Evolutionary conservation across 352 stramenopile genomes (phyloP).

Genomic region (Pythium sp.): DNA sequence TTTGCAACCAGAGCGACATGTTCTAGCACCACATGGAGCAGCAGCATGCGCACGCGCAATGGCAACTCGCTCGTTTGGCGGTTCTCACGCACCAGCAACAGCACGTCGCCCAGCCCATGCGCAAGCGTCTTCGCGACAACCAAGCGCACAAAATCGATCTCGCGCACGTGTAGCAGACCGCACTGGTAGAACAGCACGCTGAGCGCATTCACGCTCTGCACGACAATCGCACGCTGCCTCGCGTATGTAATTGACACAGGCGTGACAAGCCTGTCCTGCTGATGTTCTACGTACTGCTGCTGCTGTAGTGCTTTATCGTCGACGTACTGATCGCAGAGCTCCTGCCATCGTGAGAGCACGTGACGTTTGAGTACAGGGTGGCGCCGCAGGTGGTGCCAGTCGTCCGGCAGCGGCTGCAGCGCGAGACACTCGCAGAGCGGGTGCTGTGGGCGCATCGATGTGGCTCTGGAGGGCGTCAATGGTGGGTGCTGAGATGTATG

Average conservation of each 20-base stretch:
- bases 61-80: slow-evolving; percentile 15
- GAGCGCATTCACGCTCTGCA: slow-evolving; percentile 30
- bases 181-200: slow-evolving; percentile 41
- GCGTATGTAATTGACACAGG: slow-evolving; percentile 11
- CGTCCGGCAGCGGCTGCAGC: slow-evolving; percentile 15
- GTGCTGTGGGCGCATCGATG: slow-evolving; percentile 13
- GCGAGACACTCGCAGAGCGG: slow-evolving; percentile 41
- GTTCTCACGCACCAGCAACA: background rate
- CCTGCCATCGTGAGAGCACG: slow-evolving; percentile 31
- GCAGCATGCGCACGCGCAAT: slow-evolving; percentile 21
- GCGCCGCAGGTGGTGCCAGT: slow-evolving; percentile 29
- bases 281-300: background rate
- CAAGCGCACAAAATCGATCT: slow-evolving; percentile 18
- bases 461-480: background rate
- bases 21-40: slow-evolving; percentile 15
- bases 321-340: slow-evolving; percentile 21
- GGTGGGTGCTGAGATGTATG: background rate
- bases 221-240: slow-evolving; percentile 15
- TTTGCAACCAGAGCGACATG: background rate
- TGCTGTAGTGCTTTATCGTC: background rate
- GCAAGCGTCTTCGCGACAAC: slow-evolving; percentile 10
- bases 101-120: slow-evolving; percentile 15
- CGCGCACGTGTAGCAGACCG: slow-evolving; percentile 25
- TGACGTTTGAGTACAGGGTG: slow-evolving; percentile 51
- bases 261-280: slow-evolving; percentile 6